Evolutionary conservation across 1,139 yeast species (phyloP).

Genomic region (Saccharomycopsis hybrid): DNA sequence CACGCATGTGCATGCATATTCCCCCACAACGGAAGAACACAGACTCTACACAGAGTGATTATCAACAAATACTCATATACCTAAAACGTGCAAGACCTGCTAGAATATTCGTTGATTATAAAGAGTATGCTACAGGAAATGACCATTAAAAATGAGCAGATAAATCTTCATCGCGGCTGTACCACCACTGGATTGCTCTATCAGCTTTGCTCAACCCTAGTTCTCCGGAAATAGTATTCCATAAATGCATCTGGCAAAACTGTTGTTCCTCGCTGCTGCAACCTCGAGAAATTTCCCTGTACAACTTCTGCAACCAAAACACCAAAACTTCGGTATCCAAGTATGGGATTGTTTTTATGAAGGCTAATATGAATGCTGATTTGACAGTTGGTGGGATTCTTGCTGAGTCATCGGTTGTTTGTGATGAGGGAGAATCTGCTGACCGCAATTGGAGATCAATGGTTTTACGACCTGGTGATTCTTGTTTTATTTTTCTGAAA

Average conservation of each 20-base stretch:
- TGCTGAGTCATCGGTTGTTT: background rate
- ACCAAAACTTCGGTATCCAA: slow-evolving; percentile 4
- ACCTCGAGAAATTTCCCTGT: background rate
- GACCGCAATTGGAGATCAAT: background rate
- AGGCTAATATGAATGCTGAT: slow-evolving; percentile 10
- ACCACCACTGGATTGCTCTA: slow-evolving; percentile 20
- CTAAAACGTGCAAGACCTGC: too few relatives aligned
- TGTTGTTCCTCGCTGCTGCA: slow-evolving; percentile 4
- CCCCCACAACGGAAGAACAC: too few relatives aligned
- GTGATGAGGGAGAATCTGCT: background rate
- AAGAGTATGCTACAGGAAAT: too few relatives aligned
- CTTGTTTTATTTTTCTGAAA: slow-evolving; percentile 1
- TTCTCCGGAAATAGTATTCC: slow-evolving; percentile 13
- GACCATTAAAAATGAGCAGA: too few relatives aligned
- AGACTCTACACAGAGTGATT: too few relatives aligned
- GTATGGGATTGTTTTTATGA: slow-evolving; percentile 17
- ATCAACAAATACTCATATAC: too few relatives aligned
- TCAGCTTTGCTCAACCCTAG: slow-evolving; percentile 17
- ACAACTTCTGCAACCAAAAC: slow-evolving; percentile 13
- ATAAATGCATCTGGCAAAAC: slow-evolving; percentile 11
- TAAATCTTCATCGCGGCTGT: slow-evolving; percentile 6
- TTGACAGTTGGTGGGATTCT: slow-evolving; percentile 12
- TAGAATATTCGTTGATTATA: too few relatives aligned
- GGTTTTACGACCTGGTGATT: slow-evolving; percentile 6
- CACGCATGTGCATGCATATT: too few relatives aligned